Base-by-base conservation (phyloP, 176 grass and related monocot species). In the Oryza glaberrima region DNA sequence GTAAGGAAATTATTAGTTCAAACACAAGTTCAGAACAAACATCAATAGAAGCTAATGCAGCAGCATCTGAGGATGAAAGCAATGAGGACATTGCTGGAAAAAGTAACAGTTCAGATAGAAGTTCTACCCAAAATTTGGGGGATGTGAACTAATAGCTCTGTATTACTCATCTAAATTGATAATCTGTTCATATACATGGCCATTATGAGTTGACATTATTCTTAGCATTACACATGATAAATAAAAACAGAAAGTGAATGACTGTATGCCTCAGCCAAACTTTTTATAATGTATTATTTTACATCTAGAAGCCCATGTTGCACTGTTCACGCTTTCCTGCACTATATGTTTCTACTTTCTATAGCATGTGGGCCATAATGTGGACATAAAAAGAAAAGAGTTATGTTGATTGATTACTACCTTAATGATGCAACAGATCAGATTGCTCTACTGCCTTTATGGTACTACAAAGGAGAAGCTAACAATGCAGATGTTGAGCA, bases 201-300 rank as follows among this genome's bases (percentile, higher is more conserved):
- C 16, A 76, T 20, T 83, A 51, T 75, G 38, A 85, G 11, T 79
- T 64, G 80, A 5, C n/a, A 23, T 70, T 12, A 83, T 84, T 90
- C 5, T 79, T 82, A 70, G 58, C 36, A 68, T 19, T 77, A 52
- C 40, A 23, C 6, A 69, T 20, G 47, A 44, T 11, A 82, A 60
- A 69, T 9, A 38, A 69, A 61, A 43, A 67, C 64, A 67, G 14
- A 45, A 81, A 85, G 2, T 15, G 22, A 1, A 35, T 22, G 48
- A 60, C n/a, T 34, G 65, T 35, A 75, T 65, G 36, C 43, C 13
- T 67, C 26, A 44, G 34, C 4, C 76, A 60, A 61, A 45, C 19
- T 13, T 83, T 84, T 47, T 30, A 84, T 0, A 75, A 58, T 68
- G 60, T 74, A 47, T 7, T 14, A 86, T 58, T 22, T 34, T 58